phyloP scores from a whole-genome alignment of 2,329 filamentous ascomycete genomes.

The Aquanectria penicillioides region DNA sequence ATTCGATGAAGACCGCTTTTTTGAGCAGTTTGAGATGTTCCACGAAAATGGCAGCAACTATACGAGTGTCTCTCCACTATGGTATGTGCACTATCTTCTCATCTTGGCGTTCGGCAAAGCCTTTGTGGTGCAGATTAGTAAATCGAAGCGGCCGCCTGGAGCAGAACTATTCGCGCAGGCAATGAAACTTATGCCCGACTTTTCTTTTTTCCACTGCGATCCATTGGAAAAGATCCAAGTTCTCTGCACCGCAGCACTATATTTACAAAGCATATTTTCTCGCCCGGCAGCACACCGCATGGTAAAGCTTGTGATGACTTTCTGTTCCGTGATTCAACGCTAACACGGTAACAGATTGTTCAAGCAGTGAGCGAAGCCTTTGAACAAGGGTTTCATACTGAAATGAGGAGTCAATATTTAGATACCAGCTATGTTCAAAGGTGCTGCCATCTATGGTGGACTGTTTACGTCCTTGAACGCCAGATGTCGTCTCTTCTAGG shows the following conservation, averaged over 20 bases:
- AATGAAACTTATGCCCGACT: constrained; percentile 34
- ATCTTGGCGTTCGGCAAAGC: constrained; percentile 34
- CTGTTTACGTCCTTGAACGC: constrained; percentile 32
- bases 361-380: constrained; percentile 24
- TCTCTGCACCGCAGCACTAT: constrained; percentile 29
- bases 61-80: constrained; percentile 14
- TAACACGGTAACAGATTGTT: constrained; percentile 17
- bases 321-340: not conserved
- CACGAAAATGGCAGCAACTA: constrained; percentile 17
- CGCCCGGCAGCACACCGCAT: constrained; percentile 24
- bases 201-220: constrained; percentile 28
- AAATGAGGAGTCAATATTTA: constrained; percentile 28
- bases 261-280: constrained; percentile 25
- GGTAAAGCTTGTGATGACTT: not conserved
- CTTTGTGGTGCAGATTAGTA: constrained; percentile 32
- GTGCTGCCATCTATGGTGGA: constrained; percentile 30
- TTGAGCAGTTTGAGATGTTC: constrained; percentile 28
- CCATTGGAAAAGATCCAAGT: constrained; percentile 31
- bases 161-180: constrained; percentile 31
- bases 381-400: constrained; percentile 31
- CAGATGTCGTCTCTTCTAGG: constrained; percentile 31
- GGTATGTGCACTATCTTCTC: constrained; percentile 35
- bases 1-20: constrained; percentile 31
- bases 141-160: constrained; percentile 27
- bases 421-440: constrained; percentile 25